Conservation (phyloP, 1,139 yeast genomes). For the Pneumocystis sp. region DNA sequence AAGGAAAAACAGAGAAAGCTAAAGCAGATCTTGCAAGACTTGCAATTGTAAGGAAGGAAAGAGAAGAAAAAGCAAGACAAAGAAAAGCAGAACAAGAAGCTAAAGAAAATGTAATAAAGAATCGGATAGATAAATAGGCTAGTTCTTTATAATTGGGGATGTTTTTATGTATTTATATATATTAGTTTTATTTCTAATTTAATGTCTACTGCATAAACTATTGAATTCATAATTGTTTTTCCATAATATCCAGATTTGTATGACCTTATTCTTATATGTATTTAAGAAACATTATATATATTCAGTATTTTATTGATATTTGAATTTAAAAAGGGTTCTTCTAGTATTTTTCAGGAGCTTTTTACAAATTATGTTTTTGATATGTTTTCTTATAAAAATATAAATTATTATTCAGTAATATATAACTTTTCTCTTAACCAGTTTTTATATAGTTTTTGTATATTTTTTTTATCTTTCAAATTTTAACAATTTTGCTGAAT, state of each 20-base stretch:
- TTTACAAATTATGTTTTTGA: no score
- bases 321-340: not conserved
- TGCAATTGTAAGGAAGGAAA: conserved; percentile 14
- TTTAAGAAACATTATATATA: no score
- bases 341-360: not conserved
- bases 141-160: not conserved
- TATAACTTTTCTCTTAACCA: not conserved
- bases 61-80: conserved; percentile 16
- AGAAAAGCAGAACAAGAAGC: conserved; percentile 15
- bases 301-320: no score
- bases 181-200: no score
- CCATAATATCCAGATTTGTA: not conserved
- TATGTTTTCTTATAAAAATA: no score
- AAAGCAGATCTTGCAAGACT: conserved; percentile 16
- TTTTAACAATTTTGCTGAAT: no score
- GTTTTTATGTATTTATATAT: not conserved
- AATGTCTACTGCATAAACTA: not conserved
- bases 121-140: not conserved
- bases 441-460: no score
- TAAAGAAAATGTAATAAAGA: conserved; percentile 3
- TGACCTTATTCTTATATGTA: not conserved
- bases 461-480: no score
- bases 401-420: no score
- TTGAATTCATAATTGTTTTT: no score
- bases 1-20: conserved; percentile 17